A percentile compares a stretch with the other conserved stretches of the same genome.
Conservation (phyloP, 2,329 filamentous ascomycete species). For the Colletotrichum sansevieriae region DNA sequence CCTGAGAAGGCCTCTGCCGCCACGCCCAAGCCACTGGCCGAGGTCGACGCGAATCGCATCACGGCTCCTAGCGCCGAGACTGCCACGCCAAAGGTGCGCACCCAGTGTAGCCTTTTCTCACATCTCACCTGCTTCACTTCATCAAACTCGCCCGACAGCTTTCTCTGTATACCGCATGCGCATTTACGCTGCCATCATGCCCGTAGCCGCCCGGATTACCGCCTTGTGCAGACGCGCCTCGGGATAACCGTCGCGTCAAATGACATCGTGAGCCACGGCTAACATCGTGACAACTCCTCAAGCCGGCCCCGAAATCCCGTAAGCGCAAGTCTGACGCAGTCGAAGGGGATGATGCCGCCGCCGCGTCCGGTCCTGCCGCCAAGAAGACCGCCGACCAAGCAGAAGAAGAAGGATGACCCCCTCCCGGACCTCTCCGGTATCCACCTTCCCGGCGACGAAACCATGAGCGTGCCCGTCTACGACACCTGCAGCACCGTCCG, state of each 20-base stretch:
- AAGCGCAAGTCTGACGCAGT: constrained; percentile 40
- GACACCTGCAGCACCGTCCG: constrained; percentile 58
- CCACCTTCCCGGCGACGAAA: constrained; percentile 60
- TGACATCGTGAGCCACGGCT: not conserved
- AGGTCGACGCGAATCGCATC: constrained; percentile 26
- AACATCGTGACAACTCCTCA: constrained; percentile 14
- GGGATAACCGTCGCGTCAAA: not conserved
- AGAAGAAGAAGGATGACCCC: constrained; percentile 17
- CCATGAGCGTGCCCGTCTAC: too few relatives aligned
- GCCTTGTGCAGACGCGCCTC: not conserved
- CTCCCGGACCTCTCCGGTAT: constrained; percentile 52
- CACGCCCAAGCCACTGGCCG: constrained; percentile 5
- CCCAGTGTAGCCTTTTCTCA: not conserved
- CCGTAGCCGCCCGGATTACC: too few relatives aligned
- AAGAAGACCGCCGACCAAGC: constrained; percentile 7
- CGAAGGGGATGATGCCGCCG: not conserved
- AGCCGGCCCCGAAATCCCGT: constrained; percentile 27
- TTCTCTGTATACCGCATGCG: too few relatives aligned
- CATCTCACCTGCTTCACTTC: not conserved
- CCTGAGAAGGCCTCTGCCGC: constrained; percentile 3
- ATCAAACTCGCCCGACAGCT: not conserved
- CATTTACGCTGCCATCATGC: too few relatives aligned
- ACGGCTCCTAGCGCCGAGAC: not conserved
- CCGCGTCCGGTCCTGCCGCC: not conserved
- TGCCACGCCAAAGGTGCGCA: not conserved